These are phyloP conservation scores for Cymbomonas tetramitiformis DNA, from an alignment of 139 green algal species.

Conservation along the genomic window DNA sequence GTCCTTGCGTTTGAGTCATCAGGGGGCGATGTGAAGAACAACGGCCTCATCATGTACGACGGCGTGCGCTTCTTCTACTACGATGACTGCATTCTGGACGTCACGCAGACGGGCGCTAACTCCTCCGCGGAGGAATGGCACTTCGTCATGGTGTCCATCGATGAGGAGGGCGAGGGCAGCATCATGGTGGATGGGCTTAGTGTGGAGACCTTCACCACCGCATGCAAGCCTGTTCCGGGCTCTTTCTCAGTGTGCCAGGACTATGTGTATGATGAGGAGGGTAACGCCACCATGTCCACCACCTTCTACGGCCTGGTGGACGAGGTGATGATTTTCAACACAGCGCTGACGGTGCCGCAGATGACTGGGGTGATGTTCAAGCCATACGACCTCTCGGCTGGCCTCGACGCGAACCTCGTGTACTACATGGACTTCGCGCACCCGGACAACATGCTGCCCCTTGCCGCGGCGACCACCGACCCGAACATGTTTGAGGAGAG, in stretches of 20 bases:
- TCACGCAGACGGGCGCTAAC: not conserved
- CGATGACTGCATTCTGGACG: conserved; percentile 19
- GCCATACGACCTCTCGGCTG: not conserved
- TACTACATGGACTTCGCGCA: not conserved
- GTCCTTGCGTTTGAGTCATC: conserved; percentile 11
- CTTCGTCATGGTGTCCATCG: conserved; percentile 2
- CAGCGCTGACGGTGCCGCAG: not conserved
- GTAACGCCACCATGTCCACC: not conserved
- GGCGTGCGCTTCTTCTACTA: conserved; percentile 24
- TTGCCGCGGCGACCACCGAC: not conserved
- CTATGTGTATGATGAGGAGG: not conserved
- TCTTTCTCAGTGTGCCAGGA: not conserved
- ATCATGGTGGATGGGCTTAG: conserved; percentile 12
- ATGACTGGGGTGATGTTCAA: not conserved
- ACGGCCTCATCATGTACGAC: conserved; percentile 18
- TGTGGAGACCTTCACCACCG: conserved; percentile 11
- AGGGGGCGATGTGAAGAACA: conserved; percentile 2
- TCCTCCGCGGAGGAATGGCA: conserved; percentile 4
- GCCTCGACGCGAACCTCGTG: not conserved
- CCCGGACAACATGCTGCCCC: not conserved
- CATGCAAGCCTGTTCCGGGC: not conserved
- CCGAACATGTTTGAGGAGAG: not conserved
- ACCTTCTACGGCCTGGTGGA: conserved; percentile 21
- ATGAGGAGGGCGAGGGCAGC: not conserved
- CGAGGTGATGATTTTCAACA: conserved; percentile 19